Base-by-base conservation (phyloP, 2,329 filamentous ascomycete genomes). In the Talaromyces sp. region DNA sequence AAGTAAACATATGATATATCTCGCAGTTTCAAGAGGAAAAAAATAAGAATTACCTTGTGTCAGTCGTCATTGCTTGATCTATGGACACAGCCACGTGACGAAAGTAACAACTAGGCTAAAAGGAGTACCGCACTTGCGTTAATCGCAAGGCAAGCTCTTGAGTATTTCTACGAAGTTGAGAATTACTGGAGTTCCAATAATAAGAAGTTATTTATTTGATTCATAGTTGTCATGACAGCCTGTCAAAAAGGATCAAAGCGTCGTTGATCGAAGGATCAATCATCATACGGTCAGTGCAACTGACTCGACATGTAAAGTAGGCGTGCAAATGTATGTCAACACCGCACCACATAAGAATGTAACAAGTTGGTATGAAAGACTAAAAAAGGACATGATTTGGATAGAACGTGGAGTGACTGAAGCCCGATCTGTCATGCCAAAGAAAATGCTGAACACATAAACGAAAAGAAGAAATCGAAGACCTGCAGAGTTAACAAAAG, bases 211-310 rank as follows among this genome's bases (percentile, higher is more conserved):
- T 37, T 56, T 56, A 33, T 45, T 41, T 59, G 22, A 45, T 62
- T 66, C 64, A 66, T 59, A 57, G 54, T 66, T 57, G 33, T 65
- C 63, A 57, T 65, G 58, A 65, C 58, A n/a, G 61, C 33, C 60
- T 58, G 58, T 65, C 57, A 58, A 62, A 65, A 35, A 65, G 33
- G 52, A 56, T 31, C 43, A 56, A 65, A 61, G 37, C 37, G 33
- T 61, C 33, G 45, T 27, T 60, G 57, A 62, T 57, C 52, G 35
- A 24, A 56, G 14, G n/a, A 56, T 57, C 35, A 31, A 50, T 47
- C 50, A 45, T 54, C 22, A 24, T 59, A 39, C 14, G 24, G 52
- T 64, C 50, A 61, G 47, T 58, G 45, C 47, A 62, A 62, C 63
- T 50, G 52, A 66, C 52, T 39, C 57, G 64, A 56, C 52, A 57